Base-by-base conservation (phyloP, 1,284 basidiomycete species). In the Caloboletus firmus region DNA sequence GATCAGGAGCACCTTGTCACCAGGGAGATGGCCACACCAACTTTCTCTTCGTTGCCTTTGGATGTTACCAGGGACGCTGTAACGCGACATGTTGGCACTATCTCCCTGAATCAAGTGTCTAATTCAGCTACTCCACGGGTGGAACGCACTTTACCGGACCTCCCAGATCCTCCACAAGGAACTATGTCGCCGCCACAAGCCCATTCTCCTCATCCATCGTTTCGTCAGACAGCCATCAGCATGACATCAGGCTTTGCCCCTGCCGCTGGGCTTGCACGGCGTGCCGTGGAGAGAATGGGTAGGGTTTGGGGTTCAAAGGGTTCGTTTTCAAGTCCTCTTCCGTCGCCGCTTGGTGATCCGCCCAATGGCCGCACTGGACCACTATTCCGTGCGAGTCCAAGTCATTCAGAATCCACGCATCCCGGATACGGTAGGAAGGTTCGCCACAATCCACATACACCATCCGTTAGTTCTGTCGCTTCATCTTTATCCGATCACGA, bases 251-350 rank as follows among this genome's bases (percentile, higher is more conserved):
- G 83, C 36, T 74, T 88, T 52, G 83, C 81, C 3, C 84, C 85
- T 34, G 84, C 85, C 28, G 84, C 85, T 24, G 85, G 85, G 10
- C 74, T 87, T n/a, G 88, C 87, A 18, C 85, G 84, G 61, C 80
- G 84, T 57, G 87, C 88, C 4, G 86, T 87, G 5, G 87, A 89
- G 71, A 85, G 81, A 67, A 83, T 91, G 72, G 83, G 84, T 45
- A 79, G 82, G 48, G 82, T 82, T 36, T 82, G 78, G 75, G 81
- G 79, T 52, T 74, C 75, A n/a, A 72, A 80, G 48, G 72, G 74
- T 55, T 75, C 79, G 6, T 74, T 74, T 49, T 72, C 77, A 20
- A 63, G 67, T 57, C 72, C 76, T 41, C 71, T 72, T 11, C 67
- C 73, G 11, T 73, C 79, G 3, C 75, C 76, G 12, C 72, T 70